Base-by-base conservation (phyloP, 139 green algal genomes). In the Mychonastes homosphaera region DNA sequence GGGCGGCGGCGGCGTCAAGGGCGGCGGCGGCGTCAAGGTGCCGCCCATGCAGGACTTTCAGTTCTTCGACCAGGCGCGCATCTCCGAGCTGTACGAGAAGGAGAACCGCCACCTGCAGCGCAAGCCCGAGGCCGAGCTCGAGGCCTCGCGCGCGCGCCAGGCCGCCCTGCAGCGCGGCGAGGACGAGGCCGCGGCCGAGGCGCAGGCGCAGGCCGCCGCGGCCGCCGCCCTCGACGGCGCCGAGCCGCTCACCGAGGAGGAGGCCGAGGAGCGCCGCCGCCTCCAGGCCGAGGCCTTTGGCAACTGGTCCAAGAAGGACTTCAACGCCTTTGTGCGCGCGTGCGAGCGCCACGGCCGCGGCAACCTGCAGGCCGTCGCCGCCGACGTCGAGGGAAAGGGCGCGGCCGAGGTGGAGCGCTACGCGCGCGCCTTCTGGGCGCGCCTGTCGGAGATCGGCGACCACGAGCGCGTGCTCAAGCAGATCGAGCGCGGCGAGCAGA, bases 1-100 rank as follows among this genome's bases (percentile, higher is more conserved):
- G 35, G 64, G 69, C 28, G 43, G 67, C 2, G 40, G 23, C 32
- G 13, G 47, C 9, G 88, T 79, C 6, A 75, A 81, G 3, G 77
- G 86, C 13, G 65, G 96, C 56, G 79, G 86, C 13, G 65, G 96
- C 56, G 79, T 84, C 50, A 91, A 93, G 72, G 96, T 97, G 84
- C 92, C 89, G 2, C 55, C 81, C 58, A 72, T 95, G 60, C 76
- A 88, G 56, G 92, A 99, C 72, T 97, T 94, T 79, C 92, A 99
- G 77, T 99, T 99, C 80, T 99, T 86, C 80, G 78, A 99, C 70
- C 73, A 63, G 16, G 36, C 28, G 46, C 60, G 34, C 40, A 63
- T 91, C 5, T 84, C 76, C 12, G 84, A 89, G 74, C 74, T 98
- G 43, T 96, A 87, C 53, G 85, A 96, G 49, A 93, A 91, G 81